Evolutionary conservation across 768 basidiomycete genomes (phyloP), one percentile per base, ranked within the genome.

Genomic region (Chalciporus pseudorubinellus): DNA sequence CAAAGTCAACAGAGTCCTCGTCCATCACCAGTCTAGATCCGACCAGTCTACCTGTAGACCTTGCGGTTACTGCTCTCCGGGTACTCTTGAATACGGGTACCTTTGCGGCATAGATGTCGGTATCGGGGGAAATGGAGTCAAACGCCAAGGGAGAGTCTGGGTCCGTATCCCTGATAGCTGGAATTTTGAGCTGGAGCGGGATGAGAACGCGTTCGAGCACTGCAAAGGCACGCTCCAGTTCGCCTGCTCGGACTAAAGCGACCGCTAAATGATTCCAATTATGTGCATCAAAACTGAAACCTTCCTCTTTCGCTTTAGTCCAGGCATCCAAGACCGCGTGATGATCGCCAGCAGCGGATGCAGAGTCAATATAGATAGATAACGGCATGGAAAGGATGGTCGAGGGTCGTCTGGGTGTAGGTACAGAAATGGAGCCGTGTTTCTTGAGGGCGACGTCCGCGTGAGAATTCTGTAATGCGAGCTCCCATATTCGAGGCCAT

Each of bases 191-290:
- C 39, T 78, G 76, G 59, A 79, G 79, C 0, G 82, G 84, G 21
- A 93, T 60, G 46, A 97, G 74, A 39, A 97, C 82, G 46, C 78
- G 75, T 64, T 98, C 90, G 38, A 92, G 66, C 29, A 95, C 75
- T 58, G 87, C 83, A 68, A 95, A 93, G 9, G 91, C 92, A 40
- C 85, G 85, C 59, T 87, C 83, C n/a, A 83, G 71, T 61, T 94
- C 81, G 21, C 89, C 91, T 0, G 88, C 90, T 26, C 89, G 83
- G 34, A 92, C 75, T 20, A 95, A 77, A 13, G 84, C 87, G 10
- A 87, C 74, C 21, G 77, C 78, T 22, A 97, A 77, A 60, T 90
- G 84, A 61, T 95, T 97, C 89, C 92, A 98, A 66, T 97, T 98
- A 60, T 88, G 84, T 12, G 88, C 79, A 64, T 95, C 91, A 65